Evolutionary conservation across 371 early-diverging fungal genomes (phyloP), one percentile per base, ranked within the genome.

Genomic region (Dichotomocladium elegans): DNA sequence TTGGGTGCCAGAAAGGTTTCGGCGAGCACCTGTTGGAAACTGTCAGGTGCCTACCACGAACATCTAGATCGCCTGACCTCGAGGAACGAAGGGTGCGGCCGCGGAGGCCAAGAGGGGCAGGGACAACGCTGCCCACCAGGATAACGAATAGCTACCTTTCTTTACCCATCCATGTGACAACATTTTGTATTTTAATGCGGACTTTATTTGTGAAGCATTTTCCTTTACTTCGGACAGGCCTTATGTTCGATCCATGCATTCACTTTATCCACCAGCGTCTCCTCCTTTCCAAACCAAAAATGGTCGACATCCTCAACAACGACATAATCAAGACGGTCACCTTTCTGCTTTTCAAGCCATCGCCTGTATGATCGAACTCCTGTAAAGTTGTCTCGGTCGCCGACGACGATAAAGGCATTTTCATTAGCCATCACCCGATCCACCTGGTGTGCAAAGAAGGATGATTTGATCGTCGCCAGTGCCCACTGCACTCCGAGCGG

Each of bases 401-500:
- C 77, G 26, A 58, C 60, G n/a, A 76, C 48, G 15, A 70, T 48
- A 3, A 70, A 44, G 1, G 57, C 54, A 6, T 46, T 15, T 25
- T 21, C 11, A 2, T 22, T 24, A 11, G 41, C 24, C 3, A 66
- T 25, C 34, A 56, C 40, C n/a, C 51, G 33, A 8, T 26, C 42
- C 4, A 44, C 53, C 31, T 60, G 60, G 15, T 31, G 33, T n/a
- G 63, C 61, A 30, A 70, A 76, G 41, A 57, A 72, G 7, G 42
- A 31, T 7, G 46, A 21, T 41, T 64, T 65, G 6, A 53, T 50
- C 2, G 63, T 65, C 2, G 72, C 58, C 19, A 76, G 45, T 21
- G 68, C 68, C 77, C 77, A 76, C 14, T 53, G 53, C 2, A 76
- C 77, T 28, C 62, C 60, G 19, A 76, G 34, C 22, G 72, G 73